These are phyloP conservation scores for Mycena albidolilacea DNA, from an alignment of 768 basidiomycete species.

Conservation along the genomic window DNA sequence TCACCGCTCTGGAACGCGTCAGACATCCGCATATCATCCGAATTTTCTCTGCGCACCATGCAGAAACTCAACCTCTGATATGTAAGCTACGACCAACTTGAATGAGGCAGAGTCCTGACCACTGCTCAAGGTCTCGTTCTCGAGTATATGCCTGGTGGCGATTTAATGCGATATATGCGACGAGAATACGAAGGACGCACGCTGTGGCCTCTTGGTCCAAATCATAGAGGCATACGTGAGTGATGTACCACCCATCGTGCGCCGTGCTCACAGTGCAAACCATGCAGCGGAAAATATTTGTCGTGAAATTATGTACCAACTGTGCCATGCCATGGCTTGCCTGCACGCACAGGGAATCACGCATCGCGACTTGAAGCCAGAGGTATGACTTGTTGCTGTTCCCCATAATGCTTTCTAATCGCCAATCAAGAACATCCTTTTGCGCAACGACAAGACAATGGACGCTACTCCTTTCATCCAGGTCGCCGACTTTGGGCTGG, in stretches of 20 bases:
- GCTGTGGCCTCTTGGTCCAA: constrained; percentile 9
- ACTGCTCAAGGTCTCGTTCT: constrained; percentile 24
- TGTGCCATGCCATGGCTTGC: constrained; percentile 35
- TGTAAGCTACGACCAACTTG: constrained; percentile 17
- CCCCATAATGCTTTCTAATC: not conserved
- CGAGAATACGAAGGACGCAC: not conserved
- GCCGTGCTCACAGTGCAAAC: not conserved
- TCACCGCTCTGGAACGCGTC: constrained; percentile 22
- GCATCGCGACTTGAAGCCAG: constrained; percentile 41
- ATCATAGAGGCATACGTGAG: constrained; percentile 28
- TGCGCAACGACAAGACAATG: not conserved
- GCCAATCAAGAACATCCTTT: constrained; percentile 32
- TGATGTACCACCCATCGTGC: not conserved
- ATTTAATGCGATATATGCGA: constrained; percentile 24
- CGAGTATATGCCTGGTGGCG: constrained; percentile 29
- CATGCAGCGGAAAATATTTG: constrained; percentile 28
- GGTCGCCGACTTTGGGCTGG: constrained; percentile 38
- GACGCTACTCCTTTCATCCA: constrained; percentile 30
- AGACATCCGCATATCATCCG: constrained; percentile 31
- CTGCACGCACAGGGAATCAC: constrained; percentile 29
- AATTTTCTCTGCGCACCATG: constrained; percentile 17
- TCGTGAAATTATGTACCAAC: constrained; percentile 38
- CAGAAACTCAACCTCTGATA: not conserved
- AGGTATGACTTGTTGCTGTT: constrained; percentile 9
- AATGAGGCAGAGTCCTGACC: not conserved